These are phyloP conservation scores for Plectosphaerella sp. DNA, from an alignment of 2,329 filamentous ascomycete genomes.

Conservation along the genomic window DNA sequence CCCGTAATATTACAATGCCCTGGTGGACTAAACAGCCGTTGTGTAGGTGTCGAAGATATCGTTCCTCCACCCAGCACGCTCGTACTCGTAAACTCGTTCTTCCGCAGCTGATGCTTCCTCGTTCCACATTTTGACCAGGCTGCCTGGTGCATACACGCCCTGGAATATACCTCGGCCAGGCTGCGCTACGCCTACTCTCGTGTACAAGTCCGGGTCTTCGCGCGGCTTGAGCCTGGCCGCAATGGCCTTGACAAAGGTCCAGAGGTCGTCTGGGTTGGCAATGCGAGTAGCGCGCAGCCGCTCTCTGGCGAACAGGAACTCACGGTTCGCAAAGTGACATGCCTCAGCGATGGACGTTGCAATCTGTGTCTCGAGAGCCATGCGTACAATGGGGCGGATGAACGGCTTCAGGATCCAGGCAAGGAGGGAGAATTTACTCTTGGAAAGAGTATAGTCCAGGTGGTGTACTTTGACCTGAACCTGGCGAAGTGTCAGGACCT, in stretches of 20 bases:
- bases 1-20: no score
- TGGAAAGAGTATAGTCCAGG: constrained; percentile 71
- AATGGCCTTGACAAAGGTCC: constrained; percentile 79
- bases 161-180: constrained; percentile 62
- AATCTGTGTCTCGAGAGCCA: constrained; percentile 74
- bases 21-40: constrained; percentile 8
- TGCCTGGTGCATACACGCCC: constrained; percentile 83
- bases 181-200: constrained; percentile 63
- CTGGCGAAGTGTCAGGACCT: constrained; percentile 71
- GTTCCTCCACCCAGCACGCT: constrained; percentile 74
- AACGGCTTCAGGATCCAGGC: constrained; percentile 83
- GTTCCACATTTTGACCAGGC: constrained; percentile 85
- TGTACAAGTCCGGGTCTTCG: constrained; percentile 72
- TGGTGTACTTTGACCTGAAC: constrained; percentile 84
- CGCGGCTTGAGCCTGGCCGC: constrained; percentile 68
- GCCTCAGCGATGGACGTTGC: constrained; percentile 65
- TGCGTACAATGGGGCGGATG: constrained; percentile 73
- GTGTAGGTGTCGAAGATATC: constrained; percentile 64
- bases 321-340: constrained; percentile 73
- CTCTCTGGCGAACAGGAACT: constrained; percentile 82
- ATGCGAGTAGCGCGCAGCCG: constrained; percentile 81
- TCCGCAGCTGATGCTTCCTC: constrained; percentile 67
- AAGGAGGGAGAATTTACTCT: constrained; percentile 72
- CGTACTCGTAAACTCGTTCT: constrained; percentile 71
- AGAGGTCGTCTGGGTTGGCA: constrained; percentile 71